Evolutionary conservation across 2,329 filamentous ascomycete species (phyloP), one percentile per base, ranked within the genome.

Genomic region (Mycocentrospora acerina): DNA sequence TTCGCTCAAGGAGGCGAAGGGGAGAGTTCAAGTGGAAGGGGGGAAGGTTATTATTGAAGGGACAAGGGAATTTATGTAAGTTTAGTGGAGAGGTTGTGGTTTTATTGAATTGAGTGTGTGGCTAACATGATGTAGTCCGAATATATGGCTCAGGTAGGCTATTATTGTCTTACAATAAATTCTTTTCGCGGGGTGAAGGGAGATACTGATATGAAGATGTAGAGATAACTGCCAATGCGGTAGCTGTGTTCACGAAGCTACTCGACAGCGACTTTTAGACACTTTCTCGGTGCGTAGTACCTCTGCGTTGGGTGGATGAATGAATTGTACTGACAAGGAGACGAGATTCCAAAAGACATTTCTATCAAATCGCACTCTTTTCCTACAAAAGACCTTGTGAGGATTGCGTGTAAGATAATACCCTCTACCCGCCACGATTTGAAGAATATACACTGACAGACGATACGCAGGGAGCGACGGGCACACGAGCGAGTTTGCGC

Each of bases 221-320:
- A 22, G 85, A 46, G 86, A 90, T 54, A 85, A 88, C 56, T 90
- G 86, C 57, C 83, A 81, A 42, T 90, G 86, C 59, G 54, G 65
- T 1, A 62, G 71, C 43, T 90, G 86, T 59, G 74, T 86, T 16
- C 83, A 89, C 62, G 78, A 79, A 40, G 78, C 82, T 44, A 90
- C 86, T 4, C 80, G 76, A 62, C 86, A 90, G 64, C 73, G 84
- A 17, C 77, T 79, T 34, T 73, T 86, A 38, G 77, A 88, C 55
- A 87, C 82, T 0, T 88, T 88, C 53, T 72, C 76, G 40, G 81
- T 86, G 61, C 51, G 26, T 47, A 32, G 19, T 32, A 9, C 9
- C 19, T 9, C 19, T 22, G 5, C 5, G 19, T 22, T 6, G 5
- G 19, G 19, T 9, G 9, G 19, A n/a, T n/a, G n/a, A n/a, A n/a